These are phyloP conservation scores for Aegle marmelos DNA, from an alignment of 345 rosid genomes.

Conservation along the genomic window DNA sequence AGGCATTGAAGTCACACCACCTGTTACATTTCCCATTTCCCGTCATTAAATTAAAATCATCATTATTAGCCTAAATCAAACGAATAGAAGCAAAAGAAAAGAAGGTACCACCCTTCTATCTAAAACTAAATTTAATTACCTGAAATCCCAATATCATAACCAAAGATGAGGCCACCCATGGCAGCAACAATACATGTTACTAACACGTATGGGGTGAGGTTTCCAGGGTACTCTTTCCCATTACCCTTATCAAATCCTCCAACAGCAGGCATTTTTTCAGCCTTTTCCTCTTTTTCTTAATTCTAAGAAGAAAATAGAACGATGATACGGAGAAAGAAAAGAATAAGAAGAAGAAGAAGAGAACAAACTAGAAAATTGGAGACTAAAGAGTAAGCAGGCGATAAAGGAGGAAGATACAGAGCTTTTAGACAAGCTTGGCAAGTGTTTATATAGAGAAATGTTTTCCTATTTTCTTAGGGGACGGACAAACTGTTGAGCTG, in stretches of 20 bases:
- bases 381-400: not conserved
- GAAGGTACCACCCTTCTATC: not conserved
- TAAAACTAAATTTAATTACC: conserved; percentile 34
- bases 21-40: conserved; percentile 23
- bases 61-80: too few relatives aligned
- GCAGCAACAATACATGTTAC: conserved; percentile 90
- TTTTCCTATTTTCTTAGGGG: not conserved
- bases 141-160: conserved; percentile 93
- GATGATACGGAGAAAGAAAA: not conserved
- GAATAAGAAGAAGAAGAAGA: not conserved
- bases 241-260: conserved; percentile 54
- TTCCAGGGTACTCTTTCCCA: conserved; percentile 76
- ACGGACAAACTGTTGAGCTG: conserved; percentile 30
- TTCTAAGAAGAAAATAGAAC: not conserved
- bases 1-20: conserved; percentile 91
- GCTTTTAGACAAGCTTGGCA: conserved; percentile 1
- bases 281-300: not conserved
- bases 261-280: conserved; percentile 40
- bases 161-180: conserved; percentile 98
- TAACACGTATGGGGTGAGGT: conserved; percentile 67
- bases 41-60: not conserved
- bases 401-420: conserved; percentile 6
- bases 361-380: not conserved
- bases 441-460: conserved; percentile 28
- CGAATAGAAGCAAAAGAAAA: not conserved